These are phyloP conservation scores for Aspergillus brunneoviolaceus DNA, from an alignment of 2,329 filamentous ascomycete species.

Conservation along the genomic window DNA sequence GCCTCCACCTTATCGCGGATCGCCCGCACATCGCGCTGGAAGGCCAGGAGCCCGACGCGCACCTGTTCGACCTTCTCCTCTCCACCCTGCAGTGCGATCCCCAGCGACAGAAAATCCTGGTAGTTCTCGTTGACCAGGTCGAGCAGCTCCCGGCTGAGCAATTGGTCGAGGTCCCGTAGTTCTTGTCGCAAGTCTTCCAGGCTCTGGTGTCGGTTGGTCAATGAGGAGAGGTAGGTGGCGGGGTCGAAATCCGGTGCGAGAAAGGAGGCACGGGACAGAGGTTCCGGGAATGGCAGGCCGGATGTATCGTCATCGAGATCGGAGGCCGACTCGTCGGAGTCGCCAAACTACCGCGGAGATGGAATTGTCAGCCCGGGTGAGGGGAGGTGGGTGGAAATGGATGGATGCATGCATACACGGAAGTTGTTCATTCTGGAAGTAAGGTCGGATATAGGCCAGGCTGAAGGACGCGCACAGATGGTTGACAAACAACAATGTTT, in stretches of 20 bases:
- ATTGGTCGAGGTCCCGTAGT: constrained; percentile 74
- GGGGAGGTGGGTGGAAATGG: not conserved
- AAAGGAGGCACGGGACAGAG: constrained; percentile 81
- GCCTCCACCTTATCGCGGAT: constrained; percentile 66
- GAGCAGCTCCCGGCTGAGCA: constrained; percentile 80
- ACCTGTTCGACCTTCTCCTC: constrained; percentile 91
- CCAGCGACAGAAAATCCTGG: constrained; percentile 81
- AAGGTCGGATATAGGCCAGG: not conserved
- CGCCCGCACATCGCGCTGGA: constrained; percentile 76
- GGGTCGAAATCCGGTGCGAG: constrained; percentile 75
- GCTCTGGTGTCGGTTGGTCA: constrained; percentile 87
- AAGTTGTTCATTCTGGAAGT: constrained; percentile 32
- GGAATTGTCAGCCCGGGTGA: constrained; percentile 7
- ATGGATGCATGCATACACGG: constrained; percentile 28
- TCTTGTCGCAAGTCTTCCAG: constrained; percentile 90
- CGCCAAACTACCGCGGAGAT: constrained; percentile 38
- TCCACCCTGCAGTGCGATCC: constrained; percentile 77
- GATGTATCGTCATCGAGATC: constrained; percentile 60
- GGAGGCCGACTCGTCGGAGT: constrained; percentile 48
- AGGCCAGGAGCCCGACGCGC: constrained; percentile 80
- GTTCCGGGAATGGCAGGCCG: constrained; percentile 82
- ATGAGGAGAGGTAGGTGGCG: constrained; percentile 75
- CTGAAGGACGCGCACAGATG: not conserved
- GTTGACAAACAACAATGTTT: not conserved
- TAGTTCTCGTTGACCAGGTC: constrained; percentile 97